Base-by-base conservation (phyloP, 2,329 filamentous ascomycete species). In the Arthrobotrys musiformis region DNA sequence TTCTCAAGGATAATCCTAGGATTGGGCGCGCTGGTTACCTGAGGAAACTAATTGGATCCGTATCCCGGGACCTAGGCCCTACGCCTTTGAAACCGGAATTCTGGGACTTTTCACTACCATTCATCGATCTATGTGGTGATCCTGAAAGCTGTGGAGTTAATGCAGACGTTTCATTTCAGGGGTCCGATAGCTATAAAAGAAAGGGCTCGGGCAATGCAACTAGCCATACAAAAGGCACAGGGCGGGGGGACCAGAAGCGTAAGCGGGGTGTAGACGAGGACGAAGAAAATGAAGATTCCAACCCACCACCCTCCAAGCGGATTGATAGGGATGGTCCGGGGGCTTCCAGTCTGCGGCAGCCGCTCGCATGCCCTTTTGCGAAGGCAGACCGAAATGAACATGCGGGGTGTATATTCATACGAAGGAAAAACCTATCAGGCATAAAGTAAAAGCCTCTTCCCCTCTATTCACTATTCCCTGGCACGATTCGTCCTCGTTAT, bases 341-440 rank as follows among this genome's bases (percentile, higher is more conserved):
- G 33, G 33, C 22, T 0, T 15, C 13, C 9, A 8, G 1, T 24
- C 17, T 24, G 13, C 54, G 9, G 19, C 46, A 54, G n/a, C 56
- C 15, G 4, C 46, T 62, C 17, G 67, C 67, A 1, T 70, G 67
- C 24, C 54, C 67, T 19, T 70, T 70, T 33, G 67, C 56, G 22
- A 70, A 63, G n/a, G 54, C 30, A 5, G 22, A 42, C 8, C n/a
- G 15, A 17, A 40, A 40, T 19, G 19, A 19, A n/a, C 24, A 62
- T 30, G 11, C 40, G 17, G 2, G 6, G 6, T 70, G 67, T n/a
- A 15, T 66, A 24, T 24, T 50, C 1, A 66, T 60, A 46, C 60
- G 60, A 3, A 33, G 69, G 26, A 66, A 73, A 30, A 54, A 60
- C 30, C n/a, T 66, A 17, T 63, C 69, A 0, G 69, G 69, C 7